Base-by-base conservation (phyloP, 169 alveolate species). In the Plasmodium adleri region DNA sequence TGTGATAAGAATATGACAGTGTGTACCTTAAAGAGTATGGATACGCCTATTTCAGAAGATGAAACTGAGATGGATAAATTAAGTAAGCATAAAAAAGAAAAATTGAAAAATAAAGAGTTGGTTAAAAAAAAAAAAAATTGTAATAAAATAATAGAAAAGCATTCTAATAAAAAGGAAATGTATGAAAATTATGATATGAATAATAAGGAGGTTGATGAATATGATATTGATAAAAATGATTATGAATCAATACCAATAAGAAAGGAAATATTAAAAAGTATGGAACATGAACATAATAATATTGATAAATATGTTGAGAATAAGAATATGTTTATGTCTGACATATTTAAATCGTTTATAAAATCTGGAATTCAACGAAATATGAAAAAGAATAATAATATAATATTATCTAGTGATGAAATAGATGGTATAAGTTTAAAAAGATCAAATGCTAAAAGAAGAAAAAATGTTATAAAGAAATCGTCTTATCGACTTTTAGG, bases 301-400 rank as follows among this genome's bases (percentile, higher is more conserved):
- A 10, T 26, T 67, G 52, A 49, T 28, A 78, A 50, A 15, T 32
- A 13, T 49, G 75, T 49, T 26, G 76, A 50, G 50, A 78, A n/a
- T 13, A 78, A 66, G 54, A 70, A 43, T 45, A 7, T 78, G 52
- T 64, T 52, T 60, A 26, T 64, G 26, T 64, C 78, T 3, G 89
- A 54, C 12, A 52, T 78, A 47, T 78, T 78, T 15, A 64, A 66
- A 78, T 78, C 89, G 1, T 78, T 32, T 43, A 64, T 24, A 17
- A 67, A 78, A 13, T n/a, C 89, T n/a, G 68, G 78, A n/a, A 6
- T 63, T n/a, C 39, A 39, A 12, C 50, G 24, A 45, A 78, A 52
- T 47, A 26, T 56, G 28, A 66, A 45, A 15, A 64, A 52, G 13
- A 78, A 66, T 22, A 28, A 39, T 78, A 13, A 17, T 13, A 17